Evolutionary conservation across 805 yeast species (phyloP), one percentile per base, ranked within the genome.

Genomic region (Pichia occidentalis): DNA sequence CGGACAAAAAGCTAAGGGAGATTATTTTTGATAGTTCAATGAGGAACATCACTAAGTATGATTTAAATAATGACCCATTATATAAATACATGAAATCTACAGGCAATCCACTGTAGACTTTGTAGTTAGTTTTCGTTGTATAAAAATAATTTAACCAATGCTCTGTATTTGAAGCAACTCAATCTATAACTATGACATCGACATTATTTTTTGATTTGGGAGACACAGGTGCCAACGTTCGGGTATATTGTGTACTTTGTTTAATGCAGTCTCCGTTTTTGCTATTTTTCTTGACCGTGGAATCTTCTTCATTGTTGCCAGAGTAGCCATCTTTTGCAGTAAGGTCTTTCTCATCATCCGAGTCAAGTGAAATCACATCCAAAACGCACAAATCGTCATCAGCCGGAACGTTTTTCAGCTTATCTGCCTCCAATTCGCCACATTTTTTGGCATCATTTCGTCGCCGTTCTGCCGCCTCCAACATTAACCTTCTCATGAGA

Each of bases 401-500:
- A 2, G 52, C 49, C 1, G 77, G 75, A 4, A 60, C 61, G 5
- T 52, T 62, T 8, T 48, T 8, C 44, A 51, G 3, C 46, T 49
- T 39, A 37, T 48, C 14, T 40, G 50, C 11, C 37, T 51, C 35
- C 37, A 40, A n/a, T 45, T 49, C 37, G 48, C 51, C 43, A 43
- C 82, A 77, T 65, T 70, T 67, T 41, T 68, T 70, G 4, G 64
- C 53, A 52, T 76, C 84, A n/a, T 60, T 57, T 14, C 65, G 53
- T 31, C 92, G 60, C 39, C 78, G 58, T 42, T 79, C 80, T 0
- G 85, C 79, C 1, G 94, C 92, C 42, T 66, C 69, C 13, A 73
- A 51, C 30, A 74, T 69, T 32, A 73, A 54, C 5, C 65, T 71
- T 25, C 76, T 61, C 34, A 72, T 44, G 11, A 50, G 48, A 32